phyloP scores from a whole-genome alignment of 2,329 filamentous ascomycete genomes.

The Pyrenochaeta sp. region DNA sequence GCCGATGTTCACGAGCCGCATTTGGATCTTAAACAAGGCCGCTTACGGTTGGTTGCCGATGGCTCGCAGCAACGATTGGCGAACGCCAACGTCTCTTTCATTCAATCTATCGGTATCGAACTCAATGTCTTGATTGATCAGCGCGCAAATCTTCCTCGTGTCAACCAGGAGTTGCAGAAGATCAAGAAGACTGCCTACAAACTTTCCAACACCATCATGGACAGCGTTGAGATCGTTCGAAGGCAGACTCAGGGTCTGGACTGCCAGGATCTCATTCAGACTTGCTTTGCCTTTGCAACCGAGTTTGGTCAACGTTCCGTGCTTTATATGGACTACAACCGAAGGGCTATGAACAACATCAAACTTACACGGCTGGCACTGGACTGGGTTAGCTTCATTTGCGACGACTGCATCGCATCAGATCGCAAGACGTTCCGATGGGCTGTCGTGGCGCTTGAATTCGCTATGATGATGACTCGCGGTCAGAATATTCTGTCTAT shows the following conservation, averaged over 20 bases:
- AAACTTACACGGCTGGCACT: conserved; percentile 92
- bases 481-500: conserved; percentile 93
- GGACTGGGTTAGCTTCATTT: conserved; percentile 98
- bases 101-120: conserved; percentile 80
- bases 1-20: conserved; percentile 77
- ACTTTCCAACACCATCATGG: conserved; percentile 97
- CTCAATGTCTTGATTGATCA: conserved; percentile 91
- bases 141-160: conserved; percentile 89
- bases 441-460: conserved; percentile 94
- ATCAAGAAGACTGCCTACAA: conserved; percentile 97
- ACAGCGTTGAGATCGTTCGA: conserved; percentile 92
- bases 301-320: conserved; percentile 96
- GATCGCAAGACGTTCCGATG: conserved; percentile 97
- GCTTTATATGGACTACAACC: conserved; percentile 93
- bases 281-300: conserved; percentile 97
- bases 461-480: conserved; percentile 96
- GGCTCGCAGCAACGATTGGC: conserved; percentile 80
- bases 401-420: conserved; percentile 92
- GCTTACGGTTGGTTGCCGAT: conserved; percentile 86
- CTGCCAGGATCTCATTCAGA: conserved; percentile 95
- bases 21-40: conserved; percentile 84
- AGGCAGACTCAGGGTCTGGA: conserved; percentile 83
- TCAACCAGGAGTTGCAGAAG: conserved; percentile 88
- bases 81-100: conserved; percentile 79
- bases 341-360: conserved; percentile 95